phyloP scores from a whole-genome alignment of 2,329 filamentous ascomycete genomes.

The Aspergillus phoenicis region DNA sequence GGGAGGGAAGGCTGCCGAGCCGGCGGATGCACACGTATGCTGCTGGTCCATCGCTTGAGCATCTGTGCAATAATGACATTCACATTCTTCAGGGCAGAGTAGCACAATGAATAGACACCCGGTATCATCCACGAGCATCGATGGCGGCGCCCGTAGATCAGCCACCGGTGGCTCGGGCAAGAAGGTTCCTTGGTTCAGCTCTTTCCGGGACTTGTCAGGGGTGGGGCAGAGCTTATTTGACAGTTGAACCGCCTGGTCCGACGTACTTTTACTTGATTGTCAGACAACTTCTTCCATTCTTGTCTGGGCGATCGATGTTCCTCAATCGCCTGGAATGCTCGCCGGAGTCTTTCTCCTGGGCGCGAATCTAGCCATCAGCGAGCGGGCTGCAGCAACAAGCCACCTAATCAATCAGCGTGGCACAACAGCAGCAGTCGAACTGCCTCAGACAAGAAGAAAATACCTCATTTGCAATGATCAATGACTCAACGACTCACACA shows the following conservation, averaged over 20 bases:
- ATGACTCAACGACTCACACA: not conserved
- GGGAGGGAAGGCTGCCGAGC: constrained; percentile 18
- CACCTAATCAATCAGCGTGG: not conserved
- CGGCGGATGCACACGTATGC: constrained; percentile 18
- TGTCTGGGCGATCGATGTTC: too few relatives aligned
- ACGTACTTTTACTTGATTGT: too few relatives aligned
- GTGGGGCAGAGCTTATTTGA: not conserved
- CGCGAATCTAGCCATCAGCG: too few relatives aligned
- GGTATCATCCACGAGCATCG: not conserved
- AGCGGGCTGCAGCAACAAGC: not conserved
- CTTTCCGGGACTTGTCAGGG: not conserved
- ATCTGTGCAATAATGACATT: constrained; percentile 7
- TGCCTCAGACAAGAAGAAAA: not conserved
- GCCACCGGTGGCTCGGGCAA: not conserved
- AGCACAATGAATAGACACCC: not conserved
- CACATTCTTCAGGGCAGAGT: not conserved
- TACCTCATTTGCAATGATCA: not conserved
- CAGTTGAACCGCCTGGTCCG: too few relatives aligned
- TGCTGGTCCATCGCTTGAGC: not conserved
- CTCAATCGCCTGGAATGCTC: too few relatives aligned
- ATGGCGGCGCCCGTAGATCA: not conserved
- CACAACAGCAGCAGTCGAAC: not conserved
- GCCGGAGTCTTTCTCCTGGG: too few relatives aligned
- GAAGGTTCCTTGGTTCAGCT: not conserved
- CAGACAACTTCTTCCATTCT: too few relatives aligned